Evolutionary conservation across 495 filamentous ascomycete genomes (phyloP), one percentile per base, ranked within the genome.

Genomic region (Sabuloglossum arenarium): DNA sequence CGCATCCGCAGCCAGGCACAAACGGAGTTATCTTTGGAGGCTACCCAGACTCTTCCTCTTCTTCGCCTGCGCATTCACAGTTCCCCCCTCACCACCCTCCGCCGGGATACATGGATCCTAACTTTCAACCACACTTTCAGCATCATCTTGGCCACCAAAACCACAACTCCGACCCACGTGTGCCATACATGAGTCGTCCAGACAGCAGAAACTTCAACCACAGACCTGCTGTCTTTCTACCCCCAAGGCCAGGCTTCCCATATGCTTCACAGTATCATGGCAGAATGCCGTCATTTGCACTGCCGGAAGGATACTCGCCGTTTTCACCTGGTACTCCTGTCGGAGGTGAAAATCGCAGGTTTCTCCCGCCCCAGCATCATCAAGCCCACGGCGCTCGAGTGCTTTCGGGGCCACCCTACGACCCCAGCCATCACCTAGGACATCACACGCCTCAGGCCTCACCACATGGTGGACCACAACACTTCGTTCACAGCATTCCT

Each of bases 1-100:
- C 62, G 8, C 66, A 61, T 19, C 42, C 62, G 11, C 66, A 61
- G 24, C 62, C 64, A 2, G 65, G 63, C 56, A 37, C 58, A 11
- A 62, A 63, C 45, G 58, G 61, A 23, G 61, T 69, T 34, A 59
- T 67, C 16, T 68, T 68, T 58, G 67, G 66, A 24, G 61, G 57
- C 23, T 55, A 60, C n/a, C 56, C 63, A 19, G 64, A 65, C 34
- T 67, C 66, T 23, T 51, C 59, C 11, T 59, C 56, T 19, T 62
- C 65, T 9, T 66, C 67, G 8, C 64, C 67, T 5, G 61, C 61
- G 8, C 66, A 63, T 25, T 59, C 61, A 19, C 57, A 39, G 16
- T 61, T 59, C 34, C 21, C 28, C 23, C 57, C 53, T 23, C 58
- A 54, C 57, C 57, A 54, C 57, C 57, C 61, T 24, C 58, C 61